Conservation (phyloP, 148 eudicot genomes). For the Diospyros kaki region DNA sequence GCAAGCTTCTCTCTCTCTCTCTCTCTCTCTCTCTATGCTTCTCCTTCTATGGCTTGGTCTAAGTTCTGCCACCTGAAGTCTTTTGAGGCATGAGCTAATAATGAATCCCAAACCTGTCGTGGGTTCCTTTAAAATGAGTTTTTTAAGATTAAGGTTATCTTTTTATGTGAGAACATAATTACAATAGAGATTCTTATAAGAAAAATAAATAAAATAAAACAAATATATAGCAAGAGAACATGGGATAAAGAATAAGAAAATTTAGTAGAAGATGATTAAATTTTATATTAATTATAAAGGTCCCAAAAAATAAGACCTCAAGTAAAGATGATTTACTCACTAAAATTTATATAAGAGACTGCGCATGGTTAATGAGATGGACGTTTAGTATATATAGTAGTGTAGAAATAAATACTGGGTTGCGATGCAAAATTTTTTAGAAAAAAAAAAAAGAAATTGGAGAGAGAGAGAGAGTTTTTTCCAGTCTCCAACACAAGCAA, state of each 20-base stretch:
- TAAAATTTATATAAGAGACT: no score
- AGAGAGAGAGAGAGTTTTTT: constrained; percentile 35
- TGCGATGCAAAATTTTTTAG: constrained; percentile 31
- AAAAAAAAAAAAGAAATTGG: constrained; percentile 3
- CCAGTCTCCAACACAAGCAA: constrained; percentile 76
- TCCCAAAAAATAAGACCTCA: no score
- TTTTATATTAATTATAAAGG: no score
- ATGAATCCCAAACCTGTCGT: constrained; percentile 28
- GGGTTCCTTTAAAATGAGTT: constrained; percentile 22
- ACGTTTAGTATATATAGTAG: constrained; percentile 23
- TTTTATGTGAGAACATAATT: no score
- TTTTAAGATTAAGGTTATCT: no score
- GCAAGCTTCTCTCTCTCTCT: neutral
- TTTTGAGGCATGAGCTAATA: constrained; percentile 17
- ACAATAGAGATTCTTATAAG: no score
- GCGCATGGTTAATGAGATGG: no score
- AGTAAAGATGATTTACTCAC: no score
- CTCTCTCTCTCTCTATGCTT: constrained; percentile 19
- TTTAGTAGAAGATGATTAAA: no score
- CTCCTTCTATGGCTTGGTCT: constrained; percentile 20
- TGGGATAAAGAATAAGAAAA: no score
- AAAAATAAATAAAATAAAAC: no score
- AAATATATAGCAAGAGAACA: no score
- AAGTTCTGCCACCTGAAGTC: constrained; percentile 23
- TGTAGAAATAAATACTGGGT: constrained; percentile 38